These are phyloP conservation scores for Bigelowiella natans DNA, from an alignment of 78 protist species.

Conservation along the genomic window DNA sequence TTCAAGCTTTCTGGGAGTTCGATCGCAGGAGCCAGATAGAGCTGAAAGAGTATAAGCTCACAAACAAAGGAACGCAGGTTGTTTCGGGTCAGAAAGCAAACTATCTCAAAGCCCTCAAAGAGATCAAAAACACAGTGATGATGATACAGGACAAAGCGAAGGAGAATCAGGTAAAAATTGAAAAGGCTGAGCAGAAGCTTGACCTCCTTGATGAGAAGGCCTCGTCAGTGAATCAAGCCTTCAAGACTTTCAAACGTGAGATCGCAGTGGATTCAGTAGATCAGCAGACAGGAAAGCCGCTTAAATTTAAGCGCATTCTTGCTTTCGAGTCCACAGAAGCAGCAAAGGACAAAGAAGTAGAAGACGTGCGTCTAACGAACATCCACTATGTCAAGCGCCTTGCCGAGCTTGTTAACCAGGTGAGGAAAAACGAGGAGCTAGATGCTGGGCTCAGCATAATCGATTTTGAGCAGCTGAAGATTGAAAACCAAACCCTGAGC, in stretches of 20 bases:
- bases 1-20: background rate
- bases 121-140: background rate
- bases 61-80: background rate
- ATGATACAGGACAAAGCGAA: conserved; percentile 7
- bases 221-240: background rate
- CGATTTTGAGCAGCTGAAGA: conserved; percentile 78
- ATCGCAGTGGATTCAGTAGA: background rate
- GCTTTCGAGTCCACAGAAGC: conserved; percentile 7
- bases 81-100: background rate
- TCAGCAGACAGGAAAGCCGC: background rate
- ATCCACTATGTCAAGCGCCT: conserved; percentile 17
- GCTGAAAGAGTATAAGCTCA: background rate
- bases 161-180: background rate
- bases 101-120: background rate
- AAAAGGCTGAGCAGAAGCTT: background rate
- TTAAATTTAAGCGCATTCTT: background rate
- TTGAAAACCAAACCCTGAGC: conserved; percentile 68
- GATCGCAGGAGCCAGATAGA: background rate
- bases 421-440: conserved; percentile 12
- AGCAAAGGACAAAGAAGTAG: conserved; percentile 14
- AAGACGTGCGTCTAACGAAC: conserved; percentile 28
- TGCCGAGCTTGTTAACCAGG: background rate
- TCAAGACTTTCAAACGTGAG: conserved; percentile 18
- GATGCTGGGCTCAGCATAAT: conserved; percentile 51
- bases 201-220: background rate